Conservation (phyloP, 192 early-diverging fungal genomes). For the Backusella westeae region DNA sequence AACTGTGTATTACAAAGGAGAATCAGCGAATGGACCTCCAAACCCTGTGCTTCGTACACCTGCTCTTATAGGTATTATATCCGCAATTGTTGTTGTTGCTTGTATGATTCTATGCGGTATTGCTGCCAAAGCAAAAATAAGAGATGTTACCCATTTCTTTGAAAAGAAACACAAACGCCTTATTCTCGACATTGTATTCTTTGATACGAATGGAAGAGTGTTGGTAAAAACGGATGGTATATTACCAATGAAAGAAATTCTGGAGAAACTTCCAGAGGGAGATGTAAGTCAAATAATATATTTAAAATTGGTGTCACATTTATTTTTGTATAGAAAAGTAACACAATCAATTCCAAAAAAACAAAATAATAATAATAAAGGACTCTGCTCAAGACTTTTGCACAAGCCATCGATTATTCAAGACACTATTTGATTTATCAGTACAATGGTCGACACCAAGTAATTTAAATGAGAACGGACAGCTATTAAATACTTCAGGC, state of each 20-base stretch:
- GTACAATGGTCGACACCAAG: slow-evolving; percentile 16
- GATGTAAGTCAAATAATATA: slow-evolving; percentile 17
- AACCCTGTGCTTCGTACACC: background rate
- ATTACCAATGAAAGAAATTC: slow-evolving; percentile 38
- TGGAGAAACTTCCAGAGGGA: slow-evolving; percentile 1
- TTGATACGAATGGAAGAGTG: slow-evolving; percentile 32
- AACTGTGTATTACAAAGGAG: slow-evolving; percentile 28
- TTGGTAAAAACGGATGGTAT: slow-evolving; percentile 37
- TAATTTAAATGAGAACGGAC: background rate
- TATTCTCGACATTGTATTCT: slow-evolving; percentile 31
- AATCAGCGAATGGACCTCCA: slow-evolving; percentile 3
- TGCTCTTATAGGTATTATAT: slow-evolving; percentile 22
- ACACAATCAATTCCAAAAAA: background rate
- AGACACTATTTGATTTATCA: slow-evolving; percentile 9
- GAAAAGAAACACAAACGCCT: slow-evolving; percentile 23
- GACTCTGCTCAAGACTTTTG: slow-evolving; percentile 2
- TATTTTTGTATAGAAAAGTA: background rate
- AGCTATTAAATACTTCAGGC: background rate
- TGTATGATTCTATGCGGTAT: slow-evolving; percentile 18
- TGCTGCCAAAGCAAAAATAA: background rate
- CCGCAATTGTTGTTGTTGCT: slow-evolving; percentile 24
- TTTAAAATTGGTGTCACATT: slow-evolving; percentile 1
- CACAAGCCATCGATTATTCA: slow-evolving; percentile 13
- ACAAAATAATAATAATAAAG: background rate
- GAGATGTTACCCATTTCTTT: background rate